Conservation (phyloP, 495 filamentous ascomycete genomes). For the Hapsidospora chrysogenum region DNA sequence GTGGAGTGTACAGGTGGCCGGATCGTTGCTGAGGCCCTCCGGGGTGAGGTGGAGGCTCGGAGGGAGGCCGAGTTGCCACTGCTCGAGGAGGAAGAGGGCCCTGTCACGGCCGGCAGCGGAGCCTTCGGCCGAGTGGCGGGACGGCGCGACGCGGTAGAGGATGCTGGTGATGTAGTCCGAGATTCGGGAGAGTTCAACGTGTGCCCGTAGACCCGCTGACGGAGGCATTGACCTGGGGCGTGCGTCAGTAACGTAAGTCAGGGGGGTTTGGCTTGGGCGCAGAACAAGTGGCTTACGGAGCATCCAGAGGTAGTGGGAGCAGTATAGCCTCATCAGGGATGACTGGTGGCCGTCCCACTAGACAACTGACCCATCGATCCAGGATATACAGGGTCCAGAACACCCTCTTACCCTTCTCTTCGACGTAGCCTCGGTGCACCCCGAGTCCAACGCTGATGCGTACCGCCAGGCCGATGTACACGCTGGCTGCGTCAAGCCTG, state of each 20-base stretch:
- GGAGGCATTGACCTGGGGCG: constrained; percentile 13
- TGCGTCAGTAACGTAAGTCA: too few relatives aligned
- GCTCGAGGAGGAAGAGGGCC: constrained; percentile 8
- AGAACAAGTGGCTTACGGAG: constrained; percentile 14
- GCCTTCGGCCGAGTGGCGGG: not conserved
- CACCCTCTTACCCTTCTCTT: constrained; percentile 14
- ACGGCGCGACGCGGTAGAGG: constrained; percentile 12
- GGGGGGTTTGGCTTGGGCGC: too few relatives aligned
- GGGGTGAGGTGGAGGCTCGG: constrained; percentile 3
- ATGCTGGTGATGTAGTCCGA: constrained; percentile 19
- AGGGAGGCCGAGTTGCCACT: constrained; percentile 11
- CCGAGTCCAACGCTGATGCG: constrained; percentile 18
- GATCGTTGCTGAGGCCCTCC: constrained; percentile 8
- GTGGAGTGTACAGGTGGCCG: constrained; percentile 16
- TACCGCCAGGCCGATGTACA: constrained; percentile 18
- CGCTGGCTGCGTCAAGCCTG: constrained; percentile 21
- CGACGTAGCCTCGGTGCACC: constrained; percentile 13
- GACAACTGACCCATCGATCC: constrained; percentile 24
- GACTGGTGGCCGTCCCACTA: constrained; percentile 22
- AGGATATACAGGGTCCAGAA: constrained; percentile 28
- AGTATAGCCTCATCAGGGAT: constrained; percentile 17
- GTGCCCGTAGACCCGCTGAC: constrained; percentile 16
- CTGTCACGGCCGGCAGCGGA: constrained; percentile 5
- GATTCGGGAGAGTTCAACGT: constrained; percentile 20
- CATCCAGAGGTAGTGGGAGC: constrained; percentile 14